phyloP scores from a whole-genome alignment of 352 stramenopile species.

The Pythium guiyangense region DNA sequence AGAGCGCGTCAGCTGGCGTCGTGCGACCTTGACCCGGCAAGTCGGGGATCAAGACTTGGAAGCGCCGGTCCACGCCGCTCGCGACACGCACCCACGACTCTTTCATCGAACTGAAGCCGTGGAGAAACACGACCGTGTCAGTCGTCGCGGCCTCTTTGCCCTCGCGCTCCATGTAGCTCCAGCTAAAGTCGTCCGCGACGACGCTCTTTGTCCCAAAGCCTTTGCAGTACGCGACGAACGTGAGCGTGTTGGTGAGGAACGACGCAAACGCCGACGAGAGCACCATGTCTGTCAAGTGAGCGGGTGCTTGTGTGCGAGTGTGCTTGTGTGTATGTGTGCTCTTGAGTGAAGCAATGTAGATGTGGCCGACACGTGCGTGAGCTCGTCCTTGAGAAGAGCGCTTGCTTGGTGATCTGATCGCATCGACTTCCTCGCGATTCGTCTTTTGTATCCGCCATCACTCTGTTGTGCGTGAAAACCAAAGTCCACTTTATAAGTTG shows the following conservation, averaged over 20 bases:
- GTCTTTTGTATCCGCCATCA: too few species aligned
- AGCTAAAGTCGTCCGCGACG: slow-evolving; percentile 49
- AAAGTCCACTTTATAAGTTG: too few species aligned
- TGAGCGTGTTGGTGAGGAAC: slow-evolving; percentile 35
- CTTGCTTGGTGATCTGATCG: too few species aligned
- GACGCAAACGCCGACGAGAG: slow-evolving; percentile 17
- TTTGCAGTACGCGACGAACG: slow-evolving; percentile 43
- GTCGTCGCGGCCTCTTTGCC: slow-evolving; percentile 31
- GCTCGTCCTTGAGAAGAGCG: too few species aligned
- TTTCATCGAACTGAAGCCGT: slow-evolving; percentile 71
- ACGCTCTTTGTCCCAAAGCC: slow-evolving; percentile 47
- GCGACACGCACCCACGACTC: slow-evolving; percentile 60
- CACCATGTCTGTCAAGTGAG: slow-evolving; percentile 16
- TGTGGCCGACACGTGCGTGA: background rate
- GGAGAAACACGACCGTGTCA: slow-evolving; percentile 59
- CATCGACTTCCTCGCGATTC: too few species aligned
- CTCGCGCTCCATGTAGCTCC: slow-evolving; percentile 66
- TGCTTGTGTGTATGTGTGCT: slow-evolving; percentile 1
- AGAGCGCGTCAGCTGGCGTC: slow-evolving; percentile 32
- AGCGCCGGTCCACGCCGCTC: slow-evolving; percentile 41
- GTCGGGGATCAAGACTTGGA: slow-evolving; percentile 59
- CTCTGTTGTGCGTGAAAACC: too few species aligned
- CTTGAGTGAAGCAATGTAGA: background rate
- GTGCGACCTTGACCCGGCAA: slow-evolving; percentile 65
- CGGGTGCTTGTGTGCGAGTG: background rate